These are phyloP conservation scores for Epichloe baconii DNA, from an alignment of 2,329 filamentous ascomycete genomes.

Conservation along the genomic window DNA sequence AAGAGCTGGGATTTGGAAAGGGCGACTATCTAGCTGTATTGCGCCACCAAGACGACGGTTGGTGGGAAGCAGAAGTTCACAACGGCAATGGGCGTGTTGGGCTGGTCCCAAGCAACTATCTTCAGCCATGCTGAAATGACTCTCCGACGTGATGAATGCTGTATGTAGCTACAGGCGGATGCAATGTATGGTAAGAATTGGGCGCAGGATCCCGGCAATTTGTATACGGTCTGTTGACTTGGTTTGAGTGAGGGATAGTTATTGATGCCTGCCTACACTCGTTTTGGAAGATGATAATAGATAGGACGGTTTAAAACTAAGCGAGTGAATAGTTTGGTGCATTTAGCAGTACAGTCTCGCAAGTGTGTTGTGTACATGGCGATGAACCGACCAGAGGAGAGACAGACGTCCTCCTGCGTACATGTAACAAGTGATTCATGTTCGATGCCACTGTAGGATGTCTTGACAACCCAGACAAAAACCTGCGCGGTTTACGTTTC, in stretches of 20 bases:
- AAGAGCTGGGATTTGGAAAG: slow-evolving; percentile 86
- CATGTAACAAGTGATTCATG: too few species aligned
- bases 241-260: neutral
- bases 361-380: too few species aligned
- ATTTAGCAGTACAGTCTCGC: too few species aligned
- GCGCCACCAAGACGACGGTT: slow-evolving; percentile 89
- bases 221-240: slow-evolving; percentile 1
- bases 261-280: neutral
- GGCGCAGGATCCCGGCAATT: neutral
- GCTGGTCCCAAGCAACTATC: slow-evolving; percentile 56
- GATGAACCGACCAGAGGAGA: too few species aligned
- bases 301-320: neutral
- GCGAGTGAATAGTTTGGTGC: too few species aligned
- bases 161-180: slow-evolving; percentile 1
- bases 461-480: too few species aligned
- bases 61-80: slow-evolving; percentile 97
- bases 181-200: neutral
- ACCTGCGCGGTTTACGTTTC: too few species aligned
- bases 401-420: too few species aligned
- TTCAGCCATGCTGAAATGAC: slow-evolving; percentile 35
- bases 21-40: slow-evolving; percentile 83
- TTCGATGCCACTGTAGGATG: too few species aligned
- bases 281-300: neutral
- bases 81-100: slow-evolving; percentile 47
- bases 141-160: neutral